These are phyloP conservation scores for Daldinia decipiens DNA, from an alignment of 495 filamentous ascomycete genomes.

Conservation along the genomic window DNA sequence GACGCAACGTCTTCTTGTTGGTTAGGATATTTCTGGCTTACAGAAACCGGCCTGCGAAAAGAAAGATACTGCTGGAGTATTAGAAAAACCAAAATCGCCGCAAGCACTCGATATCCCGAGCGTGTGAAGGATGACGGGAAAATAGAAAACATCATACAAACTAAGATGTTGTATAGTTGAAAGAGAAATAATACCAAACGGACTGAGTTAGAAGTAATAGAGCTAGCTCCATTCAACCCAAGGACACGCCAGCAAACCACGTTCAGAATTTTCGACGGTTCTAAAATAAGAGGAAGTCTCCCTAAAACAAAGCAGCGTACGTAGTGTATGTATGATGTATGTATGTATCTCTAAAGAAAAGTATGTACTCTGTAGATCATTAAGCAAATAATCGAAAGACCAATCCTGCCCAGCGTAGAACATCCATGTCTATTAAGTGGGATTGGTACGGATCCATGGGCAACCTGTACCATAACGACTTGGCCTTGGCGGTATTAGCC, in stretches of 20 bases:
- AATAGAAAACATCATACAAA: conserved; percentile 30
- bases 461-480: neutral
- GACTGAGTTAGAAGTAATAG: neutral
- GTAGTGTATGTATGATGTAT: no score
- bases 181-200: neutral
- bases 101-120: conserved; percentile 29
- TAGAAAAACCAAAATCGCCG: conserved; percentile 28
- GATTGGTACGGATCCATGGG: neutral
- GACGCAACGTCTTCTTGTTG: neutral
- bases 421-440: conserved; percentile 2
- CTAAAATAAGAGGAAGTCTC: conserved; percentile 14
- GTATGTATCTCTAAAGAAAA: neutral
- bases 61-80: conserved; percentile 33
- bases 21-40: neutral
- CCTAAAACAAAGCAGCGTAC: conserved; percentile 9
- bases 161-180: conserved; percentile 1
- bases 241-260: neutral
- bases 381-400: neutral
- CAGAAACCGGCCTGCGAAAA: conserved; percentile 15
- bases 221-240: conserved; percentile 3
- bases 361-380: conserved; percentile 1
- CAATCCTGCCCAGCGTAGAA: conserved; percentile 1
- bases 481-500: neutral
- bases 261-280: conserved; percentile 1
- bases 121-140: conserved; percentile 26